phyloP scores from a whole-genome alignment of 345 rosid species.

The Corymbia maculata region DNA sequence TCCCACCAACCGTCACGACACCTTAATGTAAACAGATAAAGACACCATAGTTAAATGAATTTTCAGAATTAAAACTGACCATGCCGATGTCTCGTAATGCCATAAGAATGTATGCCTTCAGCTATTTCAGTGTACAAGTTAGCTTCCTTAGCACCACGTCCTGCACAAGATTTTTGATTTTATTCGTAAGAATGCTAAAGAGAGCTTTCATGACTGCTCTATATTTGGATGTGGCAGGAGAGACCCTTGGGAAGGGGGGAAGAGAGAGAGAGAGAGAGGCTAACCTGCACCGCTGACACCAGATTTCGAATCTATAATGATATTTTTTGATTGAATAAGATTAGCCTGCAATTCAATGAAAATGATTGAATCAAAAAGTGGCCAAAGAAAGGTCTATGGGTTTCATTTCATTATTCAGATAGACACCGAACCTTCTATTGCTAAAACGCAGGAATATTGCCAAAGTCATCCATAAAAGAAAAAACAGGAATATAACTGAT shows the following conservation, averaged over 20 bases:
- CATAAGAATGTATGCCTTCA: constrained; percentile 90
- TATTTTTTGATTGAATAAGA: constrained; percentile 51
- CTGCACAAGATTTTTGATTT: constrained; percentile 24
- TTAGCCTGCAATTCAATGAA: constrained; percentile 45
- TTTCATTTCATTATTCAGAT: neutral
- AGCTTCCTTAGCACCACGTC: constrained; percentile 92
- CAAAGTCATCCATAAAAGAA: neutral
- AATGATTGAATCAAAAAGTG: neutral
- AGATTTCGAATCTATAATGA: constrained; percentile 87
- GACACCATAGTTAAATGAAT: neutral
- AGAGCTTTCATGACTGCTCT: neutral
- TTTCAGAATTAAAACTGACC: constrained; percentile 31
- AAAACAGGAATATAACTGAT: neutral
- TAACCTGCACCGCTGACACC: constrained; percentile 99
- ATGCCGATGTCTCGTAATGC: constrained; percentile 89
- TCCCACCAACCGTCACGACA: neutral
- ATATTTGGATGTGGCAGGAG: neutral
- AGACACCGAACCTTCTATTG: neutral
- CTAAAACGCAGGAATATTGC: neutral
- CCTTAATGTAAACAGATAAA: neutral
- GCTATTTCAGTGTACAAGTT: constrained; percentile 78
- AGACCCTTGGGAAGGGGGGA: neutral
- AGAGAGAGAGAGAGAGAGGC: neutral
- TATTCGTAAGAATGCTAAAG: neutral
- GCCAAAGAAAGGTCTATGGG: neutral